A percentile compares a stretch with the other conserved stretches of the same genome.
phyloP scores from a whole-genome alignment of 352 stramenopile genomes.

The Thraustochytrium striatum region DNA sequence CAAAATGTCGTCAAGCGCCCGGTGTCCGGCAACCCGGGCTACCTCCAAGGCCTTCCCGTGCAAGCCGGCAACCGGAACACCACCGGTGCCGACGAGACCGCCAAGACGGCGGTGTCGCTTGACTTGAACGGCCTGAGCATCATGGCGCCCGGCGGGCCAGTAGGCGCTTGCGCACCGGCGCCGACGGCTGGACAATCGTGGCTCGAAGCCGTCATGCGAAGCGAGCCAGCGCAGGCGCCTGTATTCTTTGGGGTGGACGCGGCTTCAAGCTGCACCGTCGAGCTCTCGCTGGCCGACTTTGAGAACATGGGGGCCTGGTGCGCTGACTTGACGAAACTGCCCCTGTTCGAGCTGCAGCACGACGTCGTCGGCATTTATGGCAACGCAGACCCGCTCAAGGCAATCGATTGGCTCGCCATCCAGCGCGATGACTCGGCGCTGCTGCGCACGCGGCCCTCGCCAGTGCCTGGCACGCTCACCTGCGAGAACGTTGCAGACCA shows the following conservation, averaged over 20 bases:
- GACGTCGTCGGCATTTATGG: constrained; percentile 25
- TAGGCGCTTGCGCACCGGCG: neutral
- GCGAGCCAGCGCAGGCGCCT: neutral
- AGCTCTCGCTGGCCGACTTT: constrained; percentile 7
- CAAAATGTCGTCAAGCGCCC: neutral
- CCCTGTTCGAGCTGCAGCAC: neutral
- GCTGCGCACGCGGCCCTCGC: neutral
- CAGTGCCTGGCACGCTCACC: neutral
- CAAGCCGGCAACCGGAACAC: neutral
- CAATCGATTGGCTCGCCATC: constrained; percentile 12
- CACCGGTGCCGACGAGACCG: neutral
- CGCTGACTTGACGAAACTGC: neutral
- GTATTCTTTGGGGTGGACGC: constrained; percentile 43
- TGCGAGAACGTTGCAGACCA: constrained; percentile 37
- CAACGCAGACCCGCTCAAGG: constrained; percentile 12
- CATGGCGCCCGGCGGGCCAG: neutral
- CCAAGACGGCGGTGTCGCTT: constrained; percentile 5
- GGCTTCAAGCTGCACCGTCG: constrained; percentile 10
- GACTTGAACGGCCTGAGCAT: constrained; percentile 12
- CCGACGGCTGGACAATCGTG: neutral
- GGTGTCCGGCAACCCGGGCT: constrained; percentile 24
- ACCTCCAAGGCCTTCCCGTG: constrained; percentile 10
- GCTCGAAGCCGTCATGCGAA: neutral
- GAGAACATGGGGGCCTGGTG: constrained; percentile 12
- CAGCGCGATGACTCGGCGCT: constrained; percentile 1